Percentiles rank a stretch among this genome's conserved stretches.
phyloP scores from a whole-genome alignment of 768 basidiomycete genomes.

The Tulasnella sp. region DNA sequence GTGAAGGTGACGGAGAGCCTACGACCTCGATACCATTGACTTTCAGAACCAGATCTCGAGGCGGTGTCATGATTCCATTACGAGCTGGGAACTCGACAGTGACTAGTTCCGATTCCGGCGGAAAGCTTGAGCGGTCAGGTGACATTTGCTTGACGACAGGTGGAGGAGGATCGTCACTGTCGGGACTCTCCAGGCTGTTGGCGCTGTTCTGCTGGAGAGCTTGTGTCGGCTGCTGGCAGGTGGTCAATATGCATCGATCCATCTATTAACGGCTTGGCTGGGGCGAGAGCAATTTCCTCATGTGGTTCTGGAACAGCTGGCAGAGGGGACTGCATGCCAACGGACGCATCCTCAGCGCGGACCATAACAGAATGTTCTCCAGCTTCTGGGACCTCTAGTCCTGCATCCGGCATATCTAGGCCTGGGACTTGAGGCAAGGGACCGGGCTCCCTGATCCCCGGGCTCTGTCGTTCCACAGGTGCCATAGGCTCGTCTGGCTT shows the following conservation, averaged over 20 bases:
- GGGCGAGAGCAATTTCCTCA: neutral
- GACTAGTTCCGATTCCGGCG: neutral
- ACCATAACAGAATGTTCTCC: neutral
- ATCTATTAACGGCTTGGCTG: neutral
- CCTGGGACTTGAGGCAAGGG: neutral
- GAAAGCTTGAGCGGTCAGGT: neutral
- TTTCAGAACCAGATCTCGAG: neutral
- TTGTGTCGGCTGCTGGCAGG: neutral
- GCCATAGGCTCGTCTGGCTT: neutral
- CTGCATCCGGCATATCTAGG: neutral
- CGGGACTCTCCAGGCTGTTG: neutral
- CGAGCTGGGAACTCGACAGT: neutral
- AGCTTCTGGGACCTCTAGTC: neutral
- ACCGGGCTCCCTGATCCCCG: neutral
- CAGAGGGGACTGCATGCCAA: conserved; percentile 2
- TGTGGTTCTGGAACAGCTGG: neutral
- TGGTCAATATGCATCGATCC: neutral
- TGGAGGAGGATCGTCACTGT: neutral
- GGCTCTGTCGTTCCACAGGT: neutral
- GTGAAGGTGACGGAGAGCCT: neutral
- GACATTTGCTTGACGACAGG: neutral
- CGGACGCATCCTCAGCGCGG: neutral
- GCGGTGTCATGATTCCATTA: neutral
- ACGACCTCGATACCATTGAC: neutral
- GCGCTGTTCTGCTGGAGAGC: neutral